phyloP scores from a whole-genome alignment of 1,139 yeast species.

The Eremothecium coryli region DNA sequence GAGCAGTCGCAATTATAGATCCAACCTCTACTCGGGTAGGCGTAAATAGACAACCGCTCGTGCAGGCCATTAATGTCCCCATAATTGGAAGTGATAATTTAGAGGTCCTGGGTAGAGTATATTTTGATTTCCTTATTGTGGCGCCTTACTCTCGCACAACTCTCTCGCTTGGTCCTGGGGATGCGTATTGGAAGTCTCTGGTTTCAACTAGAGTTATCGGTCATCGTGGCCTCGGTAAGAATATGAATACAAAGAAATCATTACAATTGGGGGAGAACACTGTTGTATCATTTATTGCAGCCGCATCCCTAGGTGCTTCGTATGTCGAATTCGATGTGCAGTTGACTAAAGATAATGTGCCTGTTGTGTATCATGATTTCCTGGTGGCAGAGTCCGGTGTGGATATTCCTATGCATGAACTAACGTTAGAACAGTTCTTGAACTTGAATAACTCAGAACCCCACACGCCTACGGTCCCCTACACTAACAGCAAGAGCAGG shows the following conservation, averaged over 20 bases:
- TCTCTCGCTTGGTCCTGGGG: conserved; percentile 50
- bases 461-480: conserved; percentile 7
- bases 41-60: conserved; percentile 54
- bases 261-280: conserved; percentile 94
- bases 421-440: conserved; percentile 84
- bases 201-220: conserved; percentile 91
- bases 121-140: conserved; percentile 66
- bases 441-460: conserved; percentile 36
- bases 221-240: conserved; percentile 92
- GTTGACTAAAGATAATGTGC: conserved; percentile 83
- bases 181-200: conserved; percentile 86
- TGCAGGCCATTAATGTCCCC: conserved; percentile 65
- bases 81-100: conserved; percentile 62
- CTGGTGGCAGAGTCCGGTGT: conserved; percentile 93
- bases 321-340: conserved; percentile 96
- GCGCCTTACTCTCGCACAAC: conserved; percentile 67
- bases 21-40: conserved; percentile 65
- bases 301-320: conserved; percentile 88
- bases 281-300: conserved; percentile 89
- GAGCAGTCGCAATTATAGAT: conserved; percentile 73
- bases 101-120: conserved; percentile 67
- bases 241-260: conserved; percentile 58
- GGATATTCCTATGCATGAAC: conserved; percentile 90
- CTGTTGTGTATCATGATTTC: conserved; percentile 93
- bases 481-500: conserved; percentile 3